These are phyloP conservation scores for Paraphoma chrysanthemicola DNA, from an alignment of 2,329 filamentous ascomycete species.

Conservation along the genomic window DNA sequence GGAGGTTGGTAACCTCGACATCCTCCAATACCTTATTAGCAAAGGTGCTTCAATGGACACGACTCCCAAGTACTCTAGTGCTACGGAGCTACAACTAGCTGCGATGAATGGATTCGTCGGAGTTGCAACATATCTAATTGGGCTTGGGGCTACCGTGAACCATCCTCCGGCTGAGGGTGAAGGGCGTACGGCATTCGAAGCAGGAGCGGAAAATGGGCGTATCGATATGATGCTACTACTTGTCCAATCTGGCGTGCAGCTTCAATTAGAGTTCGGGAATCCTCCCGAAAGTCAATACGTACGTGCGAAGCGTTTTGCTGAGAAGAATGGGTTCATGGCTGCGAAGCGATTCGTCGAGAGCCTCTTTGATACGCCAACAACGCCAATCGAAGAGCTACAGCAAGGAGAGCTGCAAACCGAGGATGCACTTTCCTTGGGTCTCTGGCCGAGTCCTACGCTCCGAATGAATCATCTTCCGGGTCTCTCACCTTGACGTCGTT, in stretches of 20 bases:
- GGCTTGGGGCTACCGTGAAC: conserved; percentile 10
- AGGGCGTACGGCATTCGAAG: conserved; percentile 15
- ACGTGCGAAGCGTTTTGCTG: conserved; percentile 5
- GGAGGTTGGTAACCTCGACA: conserved; percentile 12
- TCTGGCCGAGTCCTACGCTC: too few relatives aligned
- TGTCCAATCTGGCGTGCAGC: conserved; percentile 1
- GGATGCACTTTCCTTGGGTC: too few relatives aligned
- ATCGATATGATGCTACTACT: conserved; percentile 13
- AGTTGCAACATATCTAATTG: conserved; percentile 6
- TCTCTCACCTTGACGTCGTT: too few relatives aligned
- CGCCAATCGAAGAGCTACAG: too few relatives aligned
- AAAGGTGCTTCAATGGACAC: conserved; percentile 2
- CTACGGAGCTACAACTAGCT: conserved; percentile 13
- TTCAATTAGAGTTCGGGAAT: conserved; percentile 2
- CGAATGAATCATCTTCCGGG: too few relatives aligned
- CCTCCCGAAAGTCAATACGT: conserved; percentile 4
- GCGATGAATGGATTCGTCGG: conserved; percentile 12
- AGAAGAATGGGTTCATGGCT: conserved; percentile 4
- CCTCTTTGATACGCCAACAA: not conserved
- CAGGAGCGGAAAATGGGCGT: conserved; percentile 11
- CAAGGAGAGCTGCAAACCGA: too few relatives aligned
- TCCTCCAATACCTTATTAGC: conserved; percentile 9
- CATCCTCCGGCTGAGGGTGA: conserved; percentile 9
- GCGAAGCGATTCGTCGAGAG: conserved; percentile 1
- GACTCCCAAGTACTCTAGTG: conserved; percentile 2